Evolutionary conservation across 305 asterid species (phyloP).

Genomic region (Solanum chacoense): DNA sequence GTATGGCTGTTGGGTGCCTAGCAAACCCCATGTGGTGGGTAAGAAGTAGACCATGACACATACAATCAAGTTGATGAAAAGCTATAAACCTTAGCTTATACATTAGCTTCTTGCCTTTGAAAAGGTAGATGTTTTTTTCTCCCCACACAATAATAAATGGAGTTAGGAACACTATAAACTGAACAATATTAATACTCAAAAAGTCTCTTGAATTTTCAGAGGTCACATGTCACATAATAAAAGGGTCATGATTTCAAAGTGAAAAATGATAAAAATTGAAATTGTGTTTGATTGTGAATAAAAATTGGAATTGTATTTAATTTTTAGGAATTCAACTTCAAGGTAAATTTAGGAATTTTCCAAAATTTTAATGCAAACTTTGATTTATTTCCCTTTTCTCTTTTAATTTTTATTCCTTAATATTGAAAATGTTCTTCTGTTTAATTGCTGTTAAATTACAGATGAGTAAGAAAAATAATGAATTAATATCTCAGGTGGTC

Average conservation of each 20-base stretch:
- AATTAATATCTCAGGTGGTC: too few species aligned
- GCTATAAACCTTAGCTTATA: background rate
- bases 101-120: background rate
- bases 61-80: background rate
- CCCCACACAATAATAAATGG: background rate
- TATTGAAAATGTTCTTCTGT: background rate
- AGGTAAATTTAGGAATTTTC: background rate
- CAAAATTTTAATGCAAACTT: background rate
- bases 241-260: background rate
- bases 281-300: background rate
- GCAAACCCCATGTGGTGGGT: constrained; percentile 10
- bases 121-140: background rate
- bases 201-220: background rate
- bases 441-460: background rate
- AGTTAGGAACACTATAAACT: background rate
- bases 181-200: background rate
- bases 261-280: background rate
- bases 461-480: background rate
- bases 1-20: background rate
- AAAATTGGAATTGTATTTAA: background rate
- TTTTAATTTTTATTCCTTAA: background rate
- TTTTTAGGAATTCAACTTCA: background rate
- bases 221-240: background rate
- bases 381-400: background rate
- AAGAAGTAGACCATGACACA: background rate